Conservation (phyloP, 148 eudicot genomes). For the Persicaria maculosa region DNA sequence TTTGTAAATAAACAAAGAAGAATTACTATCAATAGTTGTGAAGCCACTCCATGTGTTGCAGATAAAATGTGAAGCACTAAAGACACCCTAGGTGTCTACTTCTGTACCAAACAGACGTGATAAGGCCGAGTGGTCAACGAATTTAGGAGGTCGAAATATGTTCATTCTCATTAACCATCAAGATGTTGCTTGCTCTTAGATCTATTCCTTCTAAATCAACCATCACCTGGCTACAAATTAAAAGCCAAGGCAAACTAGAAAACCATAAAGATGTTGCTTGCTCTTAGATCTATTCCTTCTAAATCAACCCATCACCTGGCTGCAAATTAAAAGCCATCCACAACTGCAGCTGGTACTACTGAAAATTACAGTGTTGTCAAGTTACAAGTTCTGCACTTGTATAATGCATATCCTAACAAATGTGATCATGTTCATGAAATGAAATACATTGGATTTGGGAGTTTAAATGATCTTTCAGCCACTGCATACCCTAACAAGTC, state of each 20-base stretch:
- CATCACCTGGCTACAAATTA: not conserved
- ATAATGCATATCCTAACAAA: not conserved
- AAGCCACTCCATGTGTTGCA: too few relatives aligned
- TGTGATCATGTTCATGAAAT: slow-evolving; percentile 32
- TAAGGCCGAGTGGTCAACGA: too few relatives aligned
- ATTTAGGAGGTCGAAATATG: too few relatives aligned
- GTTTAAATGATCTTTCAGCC: slow-evolving; percentile 71
- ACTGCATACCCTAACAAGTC: slow-evolving; percentile 68
- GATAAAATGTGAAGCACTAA: too few relatives aligned
- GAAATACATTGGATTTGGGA: slow-evolving; percentile 80
- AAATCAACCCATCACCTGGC: not conserved
- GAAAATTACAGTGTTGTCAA: not conserved
- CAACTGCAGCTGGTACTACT: not conserved
- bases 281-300: not conserved
- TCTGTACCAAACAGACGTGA: too few relatives aligned
- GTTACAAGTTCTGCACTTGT: not conserved
- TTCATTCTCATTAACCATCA: not conserved
- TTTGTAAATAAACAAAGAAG: too few relatives aligned
- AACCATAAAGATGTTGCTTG: not conserved
- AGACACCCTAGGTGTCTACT: too few relatives aligned
- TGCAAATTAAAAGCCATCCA: not conserved
- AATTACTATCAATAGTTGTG: too few relatives aligned
- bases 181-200: not conserved
- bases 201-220: not conserved
- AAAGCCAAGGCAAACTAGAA: not conserved